Conservation (phyloP, 2,329 filamentous ascomycete species). For the Aspergillus brunneoviolaceus region DNA sequence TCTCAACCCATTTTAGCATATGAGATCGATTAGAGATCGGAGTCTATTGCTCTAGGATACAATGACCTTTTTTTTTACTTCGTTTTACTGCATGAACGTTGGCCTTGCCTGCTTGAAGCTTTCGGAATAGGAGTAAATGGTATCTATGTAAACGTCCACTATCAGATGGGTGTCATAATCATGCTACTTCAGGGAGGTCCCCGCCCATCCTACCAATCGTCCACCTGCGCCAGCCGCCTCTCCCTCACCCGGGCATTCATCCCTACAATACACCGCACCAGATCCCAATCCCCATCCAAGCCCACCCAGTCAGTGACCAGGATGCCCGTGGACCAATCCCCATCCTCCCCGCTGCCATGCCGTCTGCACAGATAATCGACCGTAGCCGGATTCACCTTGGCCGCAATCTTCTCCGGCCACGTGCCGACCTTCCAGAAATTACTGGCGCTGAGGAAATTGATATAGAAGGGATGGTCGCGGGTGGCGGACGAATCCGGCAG, state of each 20-base stretch:
- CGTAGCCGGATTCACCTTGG: constrained; percentile 78
- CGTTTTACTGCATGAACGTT: background rate
- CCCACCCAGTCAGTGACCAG: constrained; percentile 95
- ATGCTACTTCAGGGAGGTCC: background rate
- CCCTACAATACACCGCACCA: constrained; percentile 80
- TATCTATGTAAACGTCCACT: too few species aligned
- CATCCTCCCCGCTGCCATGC: constrained; percentile 53
- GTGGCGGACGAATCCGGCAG: constrained; percentile 44
- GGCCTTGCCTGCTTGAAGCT: too few species aligned
- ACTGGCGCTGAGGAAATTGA: constrained; percentile 88
- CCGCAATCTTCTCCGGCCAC: constrained; percentile 91
- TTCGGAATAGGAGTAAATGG: too few species aligned
- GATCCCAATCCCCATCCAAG: constrained; percentile 81
- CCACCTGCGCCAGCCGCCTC: constrained; percentile 23
- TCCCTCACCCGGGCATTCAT: constrained; percentile 71
- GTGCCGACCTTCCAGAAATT: constrained; percentile 92
- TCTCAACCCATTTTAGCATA: constrained; percentile 16
- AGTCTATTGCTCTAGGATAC: background rate
- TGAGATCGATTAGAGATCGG: constrained; percentile 2
- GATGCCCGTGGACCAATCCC: constrained; percentile 76
- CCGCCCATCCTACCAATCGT: background rate
- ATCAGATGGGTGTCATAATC: too few species aligned
- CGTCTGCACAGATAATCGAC: constrained; percentile 58
- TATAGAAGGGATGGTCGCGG: constrained; percentile 65
- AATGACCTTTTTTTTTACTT: background rate